A percentile compares a stretch with the other conserved stretches of the same genome.
Evolutionary conservation across 2,329 filamentous ascomycete genomes (phyloP).

Genomic region (Trichoderma lentiforme): DNA sequence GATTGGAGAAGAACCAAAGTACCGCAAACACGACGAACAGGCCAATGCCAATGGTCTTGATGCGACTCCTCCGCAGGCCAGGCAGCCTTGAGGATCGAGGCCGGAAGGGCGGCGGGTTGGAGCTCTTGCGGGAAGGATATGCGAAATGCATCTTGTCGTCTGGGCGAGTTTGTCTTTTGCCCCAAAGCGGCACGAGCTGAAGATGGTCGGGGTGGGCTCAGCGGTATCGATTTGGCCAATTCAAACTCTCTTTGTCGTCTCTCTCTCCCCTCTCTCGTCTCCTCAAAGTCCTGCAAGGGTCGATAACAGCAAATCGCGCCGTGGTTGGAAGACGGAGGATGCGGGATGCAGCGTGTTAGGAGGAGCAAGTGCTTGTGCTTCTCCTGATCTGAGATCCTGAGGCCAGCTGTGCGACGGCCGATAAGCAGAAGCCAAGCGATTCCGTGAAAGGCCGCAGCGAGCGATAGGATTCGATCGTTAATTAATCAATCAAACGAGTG

Average conservation of each 20-base stretch:
- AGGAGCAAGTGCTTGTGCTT: neutral
- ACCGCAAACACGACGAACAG: constrained; percentile 54
- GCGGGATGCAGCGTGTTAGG: neutral
- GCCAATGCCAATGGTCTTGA: constrained; percentile 56
- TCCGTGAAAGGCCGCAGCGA: neutral
- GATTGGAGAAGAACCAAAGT: constrained; percentile 56
- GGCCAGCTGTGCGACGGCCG: constrained; percentile 15
- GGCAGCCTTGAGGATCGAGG: constrained; percentile 55
- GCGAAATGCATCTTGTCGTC: constrained; percentile 75
- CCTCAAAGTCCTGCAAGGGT: neutral
- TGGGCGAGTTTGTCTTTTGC: neutral
- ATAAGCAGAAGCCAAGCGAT: neutral
- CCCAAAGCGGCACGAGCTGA: neutral
- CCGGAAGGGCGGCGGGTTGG: constrained; percentile 69
- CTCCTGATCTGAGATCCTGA: constrained; percentile 4
- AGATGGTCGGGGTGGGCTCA: neutral
- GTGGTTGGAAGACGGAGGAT: neutral
- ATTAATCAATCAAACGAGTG: constrained; percentile 20
- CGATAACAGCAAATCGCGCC: neutral
- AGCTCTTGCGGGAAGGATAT: constrained; percentile 80
- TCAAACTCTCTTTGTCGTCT: neutral
- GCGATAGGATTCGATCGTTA: neutral
- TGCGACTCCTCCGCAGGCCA: constrained; percentile 57
- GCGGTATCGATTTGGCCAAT: neutral
- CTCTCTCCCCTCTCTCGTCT: neutral